phyloP scores from a whole-genome alignment of 352 stramenopile species.

The Thraustotheca clavata region DNA sequence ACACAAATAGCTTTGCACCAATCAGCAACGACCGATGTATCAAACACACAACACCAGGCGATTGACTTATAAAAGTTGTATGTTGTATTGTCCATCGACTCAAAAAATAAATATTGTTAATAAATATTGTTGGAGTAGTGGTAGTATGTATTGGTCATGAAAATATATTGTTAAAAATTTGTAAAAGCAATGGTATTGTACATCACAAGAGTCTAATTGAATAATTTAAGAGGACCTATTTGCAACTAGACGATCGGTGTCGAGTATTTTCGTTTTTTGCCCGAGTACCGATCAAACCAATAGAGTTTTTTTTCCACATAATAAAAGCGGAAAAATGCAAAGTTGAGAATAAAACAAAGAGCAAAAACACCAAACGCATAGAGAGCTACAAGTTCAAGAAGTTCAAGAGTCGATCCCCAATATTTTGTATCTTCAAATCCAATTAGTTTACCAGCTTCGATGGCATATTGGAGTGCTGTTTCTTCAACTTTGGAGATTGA shows the following conservation, averaged over 20 bases:
- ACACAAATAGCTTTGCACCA: too few relatives aligned
- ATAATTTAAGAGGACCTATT: not conserved
- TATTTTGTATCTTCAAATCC: conserved; percentile 4
- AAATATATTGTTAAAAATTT: too few relatives aligned
- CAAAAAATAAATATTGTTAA: too few relatives aligned
- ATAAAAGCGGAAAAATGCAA: conserved; percentile 11
- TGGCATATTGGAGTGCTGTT: conserved; percentile 10
- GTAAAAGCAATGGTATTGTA: too few relatives aligned
- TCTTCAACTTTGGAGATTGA: not conserved
- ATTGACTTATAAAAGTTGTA: too few relatives aligned
- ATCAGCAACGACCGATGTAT: too few relatives aligned
- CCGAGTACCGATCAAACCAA: conserved; percentile 20
- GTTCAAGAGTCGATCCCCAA: conserved; percentile 5
- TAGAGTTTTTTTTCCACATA: conserved; percentile 20
- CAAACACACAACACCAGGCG: too few relatives aligned
- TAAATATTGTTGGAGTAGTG: too few relatives aligned
- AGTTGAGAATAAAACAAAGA: conserved; percentile 3
- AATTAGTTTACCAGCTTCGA: conserved; percentile 14
- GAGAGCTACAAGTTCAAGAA: conserved; percentile 1
- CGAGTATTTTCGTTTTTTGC: conserved; percentile 21
- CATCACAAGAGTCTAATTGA: too few relatives aligned
- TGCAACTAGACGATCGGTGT: not conserved
- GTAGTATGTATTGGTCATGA: too few relatives aligned
- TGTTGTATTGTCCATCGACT: too few relatives aligned
- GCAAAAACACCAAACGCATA: not conserved